Evolutionary conservation across 192 early-diverging fungal genomes (phyloP), one percentile per base, ranked within the genome.

Genomic region (Podila minutissima): DNA sequence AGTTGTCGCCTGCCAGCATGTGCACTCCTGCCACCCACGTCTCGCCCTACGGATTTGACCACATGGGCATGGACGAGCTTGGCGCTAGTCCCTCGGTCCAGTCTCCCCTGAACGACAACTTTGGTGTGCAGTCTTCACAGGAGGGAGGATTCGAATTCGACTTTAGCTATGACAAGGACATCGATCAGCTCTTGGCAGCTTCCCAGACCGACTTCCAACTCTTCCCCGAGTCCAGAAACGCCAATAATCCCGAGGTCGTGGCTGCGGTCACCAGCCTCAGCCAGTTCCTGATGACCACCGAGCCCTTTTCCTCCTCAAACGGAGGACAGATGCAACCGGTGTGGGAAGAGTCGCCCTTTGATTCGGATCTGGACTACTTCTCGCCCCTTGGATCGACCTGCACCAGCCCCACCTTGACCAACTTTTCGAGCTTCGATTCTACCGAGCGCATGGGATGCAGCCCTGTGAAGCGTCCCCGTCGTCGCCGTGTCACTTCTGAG

Each of bases 401-500:
- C 26, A 48, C 60, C 7, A 81, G 76, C 71, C 76, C 76, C 0
- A 31, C 41, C 9, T 24, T 73, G 60, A 38, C 66, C 46, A 66
- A 67, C 8, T 69, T 33, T 28, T 2, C 53, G 10, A 66, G 29
- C 8, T 73, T 65, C 35, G 62, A 62, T 7, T 20, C 53, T 4
- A 33, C 59, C 2, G 41, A 38, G 50, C 8, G 20, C 48, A n/a
- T 12, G 41, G 60, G 37, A 9, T 66, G 60, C 66, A 32, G 32
- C 19, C 70, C 64, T n/a, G 31, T 62, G 24, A 68, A 66, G 66
- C 51, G 67, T 53, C 77, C 33, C 33, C 77, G 77, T 50, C 70
- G 71, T 11, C 71, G 69, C n/a, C 77, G 77, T 28, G 33, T 53
- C 22, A 81, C 71, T 17, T 69, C 77, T 4, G 77, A 81, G 71